These are phyloP conservation scores for Pelargonium nanum DNA, from an alignment of 345 rosid species.

Conservation along the genomic window DNA sequence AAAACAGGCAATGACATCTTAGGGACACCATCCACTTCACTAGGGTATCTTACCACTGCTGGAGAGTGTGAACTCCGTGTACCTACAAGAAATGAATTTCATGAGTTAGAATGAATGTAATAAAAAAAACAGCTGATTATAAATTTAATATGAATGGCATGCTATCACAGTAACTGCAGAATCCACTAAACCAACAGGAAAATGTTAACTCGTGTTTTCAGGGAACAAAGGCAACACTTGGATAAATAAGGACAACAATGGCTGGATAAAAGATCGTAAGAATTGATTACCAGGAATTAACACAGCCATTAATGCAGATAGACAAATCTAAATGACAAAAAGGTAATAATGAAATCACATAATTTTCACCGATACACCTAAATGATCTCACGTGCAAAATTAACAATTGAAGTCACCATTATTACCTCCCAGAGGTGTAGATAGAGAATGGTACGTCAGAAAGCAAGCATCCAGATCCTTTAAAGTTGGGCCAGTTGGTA, in stretches of 20 bases:
- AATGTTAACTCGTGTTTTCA: no score
- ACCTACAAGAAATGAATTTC: slow-evolving; percentile 17
- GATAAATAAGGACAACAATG: no score
- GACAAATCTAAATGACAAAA: no score
- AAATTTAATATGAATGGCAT: no score
- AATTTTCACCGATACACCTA: slow-evolving; percentile 1
- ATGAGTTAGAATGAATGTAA: background rate
- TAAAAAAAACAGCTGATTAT: no score
- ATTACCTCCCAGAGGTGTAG: slow-evolving; percentile 48
- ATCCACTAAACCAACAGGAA: no score
- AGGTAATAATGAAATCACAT: background rate
- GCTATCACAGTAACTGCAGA: no score
- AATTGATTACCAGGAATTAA: no score
- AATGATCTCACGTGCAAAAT: slow-evolving; percentile 3
- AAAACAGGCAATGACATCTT: slow-evolving; percentile 45
- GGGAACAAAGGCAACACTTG: no score
- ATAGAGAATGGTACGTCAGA: slow-evolving; percentile 71
- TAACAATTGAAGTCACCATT: background rate
- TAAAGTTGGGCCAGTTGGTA: slow-evolving; percentile 78
- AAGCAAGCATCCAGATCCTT: slow-evolving; percentile 93
- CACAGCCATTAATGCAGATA: no score
- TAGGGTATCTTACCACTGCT: slow-evolving; percentile 12
- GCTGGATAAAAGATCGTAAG: no score
- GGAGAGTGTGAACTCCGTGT: slow-evolving; percentile 15
- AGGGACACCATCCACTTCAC: slow-evolving; percentile 25